A percentile compares a stretch with the other conserved stretches of the same genome.
phyloP scores from a whole-genome alignment of 768 basidiomycete species.

The Termitomyces sp. region DNA sequence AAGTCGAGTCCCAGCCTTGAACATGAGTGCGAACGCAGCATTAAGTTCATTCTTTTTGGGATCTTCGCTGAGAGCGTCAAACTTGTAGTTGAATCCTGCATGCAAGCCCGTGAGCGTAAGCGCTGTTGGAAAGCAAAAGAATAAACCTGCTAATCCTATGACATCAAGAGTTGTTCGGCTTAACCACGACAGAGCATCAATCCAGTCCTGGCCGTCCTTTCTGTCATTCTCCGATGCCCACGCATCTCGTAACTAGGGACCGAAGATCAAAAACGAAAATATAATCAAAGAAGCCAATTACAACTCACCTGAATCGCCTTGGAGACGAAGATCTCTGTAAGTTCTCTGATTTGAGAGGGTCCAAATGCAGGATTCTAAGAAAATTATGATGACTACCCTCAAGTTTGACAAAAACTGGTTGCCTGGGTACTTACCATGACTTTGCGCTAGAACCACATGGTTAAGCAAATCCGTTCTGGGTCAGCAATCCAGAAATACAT shows the following conservation, averaged over 20 bases:
- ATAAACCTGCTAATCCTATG: constrained; percentile 66
- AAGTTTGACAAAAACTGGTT: background rate
- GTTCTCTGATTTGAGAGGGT: constrained; percentile 50
- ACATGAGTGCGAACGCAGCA: constrained; percentile 43
- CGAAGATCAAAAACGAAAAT: background rate
- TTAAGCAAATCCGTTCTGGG: background rate
- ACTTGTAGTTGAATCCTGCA: constrained; percentile 27
- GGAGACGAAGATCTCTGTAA: constrained; percentile 54
- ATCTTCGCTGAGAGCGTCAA: constrained; percentile 22
- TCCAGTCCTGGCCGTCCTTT: constrained; percentile 22
- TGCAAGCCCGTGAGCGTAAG: constrained; percentile 5
- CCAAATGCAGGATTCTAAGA: constrained; percentile 67
- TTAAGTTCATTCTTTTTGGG: constrained; percentile 40
- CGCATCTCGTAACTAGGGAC: constrained; percentile 45
- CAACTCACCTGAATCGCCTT: constrained; percentile 48
- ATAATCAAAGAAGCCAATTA: background rate
- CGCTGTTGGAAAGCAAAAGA: constrained; percentile 25
- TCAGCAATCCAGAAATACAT: background rate
- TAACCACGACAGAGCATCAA: constrained; percentile 65
- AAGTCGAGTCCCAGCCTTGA: constrained; percentile 35
- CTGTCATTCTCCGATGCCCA: constrained; percentile 36
- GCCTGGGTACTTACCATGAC: constrained; percentile 35
- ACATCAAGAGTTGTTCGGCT: constrained; percentile 70
- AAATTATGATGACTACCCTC: constrained; percentile 12
- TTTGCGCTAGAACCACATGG: constrained; percentile 28